Conservation (phyloP, 2,329 filamentous ascomycete genomes). For the Exophiala alcalophila region DNA sequence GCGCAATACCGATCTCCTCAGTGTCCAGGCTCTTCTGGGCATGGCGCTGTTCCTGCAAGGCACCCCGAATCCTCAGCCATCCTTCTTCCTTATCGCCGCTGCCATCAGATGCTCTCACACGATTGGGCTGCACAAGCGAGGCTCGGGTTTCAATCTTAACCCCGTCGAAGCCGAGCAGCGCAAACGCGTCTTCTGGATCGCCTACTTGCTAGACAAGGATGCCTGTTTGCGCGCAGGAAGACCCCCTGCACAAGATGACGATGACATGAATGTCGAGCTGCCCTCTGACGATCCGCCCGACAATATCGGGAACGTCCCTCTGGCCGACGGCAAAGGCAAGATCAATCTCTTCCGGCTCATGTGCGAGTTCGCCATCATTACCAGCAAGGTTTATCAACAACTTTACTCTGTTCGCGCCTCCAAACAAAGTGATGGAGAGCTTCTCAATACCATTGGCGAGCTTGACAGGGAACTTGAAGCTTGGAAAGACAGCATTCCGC, state of each 20-base stretch:
- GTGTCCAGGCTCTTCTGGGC: slow-evolving; percentile 87
- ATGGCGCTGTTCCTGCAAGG: slow-evolving; percentile 95
- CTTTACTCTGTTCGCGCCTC: slow-evolving; percentile 90
- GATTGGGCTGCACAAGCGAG: slow-evolving; percentile 91
- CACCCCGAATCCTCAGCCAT: slow-evolving; percentile 92
- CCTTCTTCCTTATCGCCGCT: slow-evolving; percentile 84
- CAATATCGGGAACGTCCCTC: slow-evolving; percentile 89
- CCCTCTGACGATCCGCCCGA: slow-evolving; percentile 87
- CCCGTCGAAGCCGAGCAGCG: slow-evolving; percentile 91
- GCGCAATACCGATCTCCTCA: slow-evolving; percentile 91
- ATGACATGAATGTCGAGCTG: slow-evolving; percentile 93
- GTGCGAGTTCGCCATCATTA: slow-evolving; percentile 86
- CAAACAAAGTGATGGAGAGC: slow-evolving; percentile 85
- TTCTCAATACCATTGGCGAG: slow-evolving; percentile 93
- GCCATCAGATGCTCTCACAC: slow-evolving; percentile 89
- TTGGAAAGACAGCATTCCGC: slow-evolving; percentile 93
- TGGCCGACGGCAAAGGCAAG: slow-evolving; percentile 84
- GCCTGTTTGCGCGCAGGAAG: slow-evolving; percentile 70
- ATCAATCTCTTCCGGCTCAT: slow-evolving; percentile 93
- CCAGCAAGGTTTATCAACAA: slow-evolving; percentile 89
- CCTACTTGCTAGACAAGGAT: slow-evolving; percentile 70
- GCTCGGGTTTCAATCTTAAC: slow-evolving; percentile 88
- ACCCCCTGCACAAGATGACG: slow-evolving; percentile 70
- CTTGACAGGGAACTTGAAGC: slow-evolving; percentile 85
- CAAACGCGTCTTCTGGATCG: slow-evolving; percentile 74